These are phyloP conservation scores for Scheffersomyces insectosa DNA, from an alignment of 1,139 yeast species.

Conservation along the genomic window DNA sequence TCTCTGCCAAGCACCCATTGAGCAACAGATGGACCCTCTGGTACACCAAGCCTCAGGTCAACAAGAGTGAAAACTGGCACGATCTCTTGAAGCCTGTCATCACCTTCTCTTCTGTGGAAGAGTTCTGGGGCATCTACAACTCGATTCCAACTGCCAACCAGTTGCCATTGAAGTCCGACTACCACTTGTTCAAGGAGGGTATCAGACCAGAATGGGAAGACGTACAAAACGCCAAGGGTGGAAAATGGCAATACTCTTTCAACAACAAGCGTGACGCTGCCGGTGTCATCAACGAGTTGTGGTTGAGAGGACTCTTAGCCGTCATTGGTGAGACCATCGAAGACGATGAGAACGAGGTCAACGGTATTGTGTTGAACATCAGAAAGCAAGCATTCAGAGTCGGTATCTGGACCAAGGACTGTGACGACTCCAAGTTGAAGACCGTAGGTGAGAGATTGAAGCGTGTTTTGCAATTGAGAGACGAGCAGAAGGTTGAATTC, in stretches of 20 bases:
- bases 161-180: conserved; percentile 89
- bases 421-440: conserved; percentile 61
- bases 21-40: conserved; percentile 95
- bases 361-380: conserved; percentile 90
- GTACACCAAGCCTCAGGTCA: conserved; percentile 93
- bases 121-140: conserved; percentile 98
- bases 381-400: conserved; percentile 83
- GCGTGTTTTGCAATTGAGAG: conserved; percentile 69
- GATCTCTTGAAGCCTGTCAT: conserved; percentile 92
- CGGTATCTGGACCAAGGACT: conserved; percentile 91
- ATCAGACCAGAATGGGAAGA: conserved; percentile 99
- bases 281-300: conserved; percentile 77
- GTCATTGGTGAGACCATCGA: conserved; percentile 97
- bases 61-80: conserved; percentile 83
- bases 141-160: conserved; percentile 92
- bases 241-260: conserved; percentile 81
- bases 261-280: conserved; percentile 65
- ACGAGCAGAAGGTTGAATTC: conserved; percentile 74
- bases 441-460: conserved; percentile 85
- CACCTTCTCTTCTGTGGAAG: conserved; percentile 90
- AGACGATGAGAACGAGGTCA: conserved; percentile 85
- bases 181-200: conserved; percentile 92
- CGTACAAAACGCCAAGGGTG: conserved; percentile 81
- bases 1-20: conserved; percentile 85
- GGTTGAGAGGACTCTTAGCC: conserved; percentile 89